A percentile compares a stretch with the other conserved stretches of the same genome.
phyloP scores from a whole-genome alignment of 140 eudicot genomes.

The Bidens hawaiensis region DNA sequence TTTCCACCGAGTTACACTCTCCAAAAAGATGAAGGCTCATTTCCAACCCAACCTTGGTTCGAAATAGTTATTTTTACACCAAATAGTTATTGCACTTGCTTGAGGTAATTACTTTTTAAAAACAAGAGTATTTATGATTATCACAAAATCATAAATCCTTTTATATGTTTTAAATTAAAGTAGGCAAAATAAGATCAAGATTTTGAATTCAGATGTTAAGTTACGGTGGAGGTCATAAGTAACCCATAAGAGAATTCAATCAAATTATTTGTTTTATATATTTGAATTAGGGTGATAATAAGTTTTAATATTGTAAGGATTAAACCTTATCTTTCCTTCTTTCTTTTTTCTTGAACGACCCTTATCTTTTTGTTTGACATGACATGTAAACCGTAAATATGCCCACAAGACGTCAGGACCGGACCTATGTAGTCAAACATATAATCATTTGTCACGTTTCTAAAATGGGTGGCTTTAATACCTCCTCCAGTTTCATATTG shows the following conservation, averaged over 20 bases:
- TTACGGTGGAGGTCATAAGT: not conserved
- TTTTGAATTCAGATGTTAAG: not conserved
- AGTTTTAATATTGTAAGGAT: too few species aligned
- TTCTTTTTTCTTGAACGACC: not conserved
- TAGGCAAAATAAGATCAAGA: not conserved
- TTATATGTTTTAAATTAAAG: not conserved
- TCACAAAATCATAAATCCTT: too few species aligned
- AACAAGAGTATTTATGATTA: too few species aligned
- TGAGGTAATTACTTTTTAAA: too few species aligned
- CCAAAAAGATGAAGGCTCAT: too few species aligned
- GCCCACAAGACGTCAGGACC: not conserved
- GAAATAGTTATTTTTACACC: too few species aligned
- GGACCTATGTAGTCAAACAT: not conserved
- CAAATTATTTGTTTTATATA: not conserved
- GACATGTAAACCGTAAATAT: not conserved
- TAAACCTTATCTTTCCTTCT: too few species aligned
- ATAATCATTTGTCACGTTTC: not conserved
- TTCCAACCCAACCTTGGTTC: too few species aligned
- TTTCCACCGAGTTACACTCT: too few species aligned
- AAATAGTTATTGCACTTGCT: too few species aligned
- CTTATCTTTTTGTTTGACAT: not conserved
- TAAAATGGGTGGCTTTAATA: not conserved
- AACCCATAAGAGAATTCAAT: not conserved
- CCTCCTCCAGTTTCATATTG: not conserved
- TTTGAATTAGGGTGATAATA: not conserved